These are phyloP conservation scores for Protoeuglena noctilucae DNA, from an alignment of 139 green algal genomes.

Conservation along the genomic window DNA sequence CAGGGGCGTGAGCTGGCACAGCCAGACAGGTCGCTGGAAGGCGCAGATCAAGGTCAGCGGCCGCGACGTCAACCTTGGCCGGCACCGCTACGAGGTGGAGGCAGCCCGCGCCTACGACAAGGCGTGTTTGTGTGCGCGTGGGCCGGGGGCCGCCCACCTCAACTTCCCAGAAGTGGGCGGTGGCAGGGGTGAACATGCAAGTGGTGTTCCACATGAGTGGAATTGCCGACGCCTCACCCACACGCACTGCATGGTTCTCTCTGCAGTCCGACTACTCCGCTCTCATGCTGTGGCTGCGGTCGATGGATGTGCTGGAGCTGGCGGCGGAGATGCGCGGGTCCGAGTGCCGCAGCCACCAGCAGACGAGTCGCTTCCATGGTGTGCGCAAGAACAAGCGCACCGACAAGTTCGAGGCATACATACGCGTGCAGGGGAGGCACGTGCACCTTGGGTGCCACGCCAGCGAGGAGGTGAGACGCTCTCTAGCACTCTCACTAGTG, in stretches of 20 bases:
- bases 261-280: slow-evolving; percentile 15
- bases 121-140: slow-evolving; percentile 13
- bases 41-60: slow-evolving; percentile 18
- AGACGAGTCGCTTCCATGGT: slow-evolving; percentile 15
- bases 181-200: no score
- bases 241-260: no score
- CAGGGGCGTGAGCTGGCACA: slow-evolving; percentile 20
- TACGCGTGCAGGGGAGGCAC: slow-evolving; percentile 16
- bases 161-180: slow-evolving; percentile 17
- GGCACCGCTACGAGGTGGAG: slow-evolving; percentile 11
- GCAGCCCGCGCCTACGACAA: slow-evolving; percentile 17
- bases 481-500: not conserved
- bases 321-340: slow-evolving; percentile 11
- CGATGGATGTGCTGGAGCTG: slow-evolving; percentile 8
- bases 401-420: slow-evolving; percentile 19
- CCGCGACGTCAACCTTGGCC: slow-evolving; percentile 17
- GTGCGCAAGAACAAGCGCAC: slow-evolving; percentile 19
- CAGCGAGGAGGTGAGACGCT: slow-evolving; percentile 4
- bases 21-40: slow-evolving; percentile 16
- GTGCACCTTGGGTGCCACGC: slow-evolving; percentile 17
- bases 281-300: slow-evolving; percentile 9
- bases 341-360: slow-evolving; percentile 12
- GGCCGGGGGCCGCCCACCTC: slow-evolving; percentile 10
- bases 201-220: no score
- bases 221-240: no score